Conservation (phyloP, 2,329 filamentous ascomycete genomes). For the Cercospora sojina region DNA sequence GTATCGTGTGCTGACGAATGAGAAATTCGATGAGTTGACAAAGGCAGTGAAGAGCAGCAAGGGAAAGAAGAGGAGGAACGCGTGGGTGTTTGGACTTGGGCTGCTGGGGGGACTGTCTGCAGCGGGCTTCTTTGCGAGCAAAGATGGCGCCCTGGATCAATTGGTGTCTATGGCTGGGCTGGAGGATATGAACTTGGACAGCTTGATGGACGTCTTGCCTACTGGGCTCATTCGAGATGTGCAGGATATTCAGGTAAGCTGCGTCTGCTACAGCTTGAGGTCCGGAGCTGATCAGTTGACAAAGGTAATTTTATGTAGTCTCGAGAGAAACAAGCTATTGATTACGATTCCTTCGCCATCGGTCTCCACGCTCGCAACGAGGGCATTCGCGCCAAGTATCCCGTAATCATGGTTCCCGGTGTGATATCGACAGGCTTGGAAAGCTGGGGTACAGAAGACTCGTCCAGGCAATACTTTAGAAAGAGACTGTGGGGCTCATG, state of each 20-base stretch:
- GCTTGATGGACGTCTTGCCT: slow-evolving; percentile 81
- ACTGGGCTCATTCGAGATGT: slow-evolving; percentile 83
- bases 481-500: slow-evolving; percentile 96
- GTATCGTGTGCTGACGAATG: slow-evolving; percentile 53
- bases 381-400: slow-evolving; percentile 77
- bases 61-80: slow-evolving; percentile 66
- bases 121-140: slow-evolving; percentile 85
- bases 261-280: background rate
- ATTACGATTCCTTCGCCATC: slow-evolving; percentile 91
- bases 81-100: slow-evolving; percentile 82
- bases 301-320: slow-evolving; percentile 54
- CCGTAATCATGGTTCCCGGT: slow-evolving; percentile 94
- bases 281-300: slow-evolving; percentile 33
- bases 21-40: slow-evolving; percentile 48
- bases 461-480: slow-evolving; percentile 85
- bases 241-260: slow-evolving; percentile 73
- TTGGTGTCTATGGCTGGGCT: slow-evolving; percentile 79
- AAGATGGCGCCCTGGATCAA: slow-evolving; percentile 60
- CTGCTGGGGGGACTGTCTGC: slow-evolving; percentile 86
- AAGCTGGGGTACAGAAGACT: slow-evolving; percentile 88
- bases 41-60: slow-evolving; percentile 37
- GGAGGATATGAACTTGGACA: slow-evolving; percentile 74
- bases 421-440: slow-evolving; percentile 97
- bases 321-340: slow-evolving; percentile 81
- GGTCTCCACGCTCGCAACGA: slow-evolving; percentile 79